phyloP scores from a whole-genome alignment of 768 basidiomycete species.

The Pleurotus citrinopileatus region DNA sequence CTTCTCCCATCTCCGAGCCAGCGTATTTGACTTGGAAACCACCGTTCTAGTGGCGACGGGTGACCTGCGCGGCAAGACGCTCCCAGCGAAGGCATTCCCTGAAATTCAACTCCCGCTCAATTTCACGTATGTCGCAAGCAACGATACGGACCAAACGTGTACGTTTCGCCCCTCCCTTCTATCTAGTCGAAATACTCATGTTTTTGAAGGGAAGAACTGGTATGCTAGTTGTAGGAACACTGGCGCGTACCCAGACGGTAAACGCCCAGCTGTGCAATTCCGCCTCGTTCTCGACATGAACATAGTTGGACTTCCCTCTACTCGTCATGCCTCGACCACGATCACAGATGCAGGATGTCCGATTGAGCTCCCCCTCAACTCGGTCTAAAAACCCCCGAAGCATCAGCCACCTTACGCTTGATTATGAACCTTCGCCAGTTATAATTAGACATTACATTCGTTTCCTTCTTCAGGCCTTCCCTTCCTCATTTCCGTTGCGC shows the following conservation, averaged over 20 bases:
- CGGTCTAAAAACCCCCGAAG: constrained; percentile 33
- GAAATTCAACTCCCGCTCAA: constrained; percentile 72
- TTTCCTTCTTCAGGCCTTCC: neutral
- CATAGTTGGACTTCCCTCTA: constrained; percentile 66
- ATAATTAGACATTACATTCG: neutral
- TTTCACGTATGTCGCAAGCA: constrained; percentile 79
- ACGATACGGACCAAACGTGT: constrained; percentile 86
- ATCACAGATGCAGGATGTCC: constrained; percentile 67
- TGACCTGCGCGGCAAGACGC: constrained; percentile 49
- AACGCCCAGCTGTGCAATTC: constrained; percentile 62
- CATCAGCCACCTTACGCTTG: neutral
- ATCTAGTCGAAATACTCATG: constrained; percentile 10
- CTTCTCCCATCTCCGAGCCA: constrained; percentile 64
- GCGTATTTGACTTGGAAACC: constrained; percentile 69
- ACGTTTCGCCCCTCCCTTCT: constrained; percentile 13
- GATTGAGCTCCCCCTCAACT: constrained; percentile 55
- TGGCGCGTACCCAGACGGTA: constrained; percentile 42
- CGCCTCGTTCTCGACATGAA: constrained; percentile 62
- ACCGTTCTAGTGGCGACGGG: constrained; percentile 66
- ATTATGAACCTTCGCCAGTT: neutral
- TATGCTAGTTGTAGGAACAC: constrained; percentile 75
- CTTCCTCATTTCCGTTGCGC: too few relatives aligned
- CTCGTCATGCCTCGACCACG: constrained; percentile 49
- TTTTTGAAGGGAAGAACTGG: constrained; percentile 60
- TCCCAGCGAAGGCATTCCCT: constrained; percentile 68